Conservation (phyloP, 768 basidiomycete species). For the Saitozyma podzolica region DNA sequence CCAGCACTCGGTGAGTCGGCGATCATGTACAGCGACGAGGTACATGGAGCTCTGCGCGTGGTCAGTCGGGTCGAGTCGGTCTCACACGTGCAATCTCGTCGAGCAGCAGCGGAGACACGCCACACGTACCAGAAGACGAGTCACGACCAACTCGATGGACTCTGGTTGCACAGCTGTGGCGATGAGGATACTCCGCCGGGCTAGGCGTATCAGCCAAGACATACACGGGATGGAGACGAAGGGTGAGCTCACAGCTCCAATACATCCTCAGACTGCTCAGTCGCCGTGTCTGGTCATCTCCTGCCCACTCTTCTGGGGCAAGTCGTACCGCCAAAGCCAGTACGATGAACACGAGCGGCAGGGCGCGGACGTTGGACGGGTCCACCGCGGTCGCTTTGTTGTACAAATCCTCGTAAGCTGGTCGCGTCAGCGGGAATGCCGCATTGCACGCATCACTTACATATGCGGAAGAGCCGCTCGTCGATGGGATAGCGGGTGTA, state of each 20-base stretch:
- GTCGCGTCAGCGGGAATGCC: constrained; percentile 56
- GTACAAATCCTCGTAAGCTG: constrained; percentile 64
- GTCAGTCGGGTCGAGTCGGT: neutral
- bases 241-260: constrained; percentile 77
- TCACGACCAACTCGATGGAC: constrained; percentile 85
- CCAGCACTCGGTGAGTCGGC: constrained; percentile 86
- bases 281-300: constrained; percentile 71
- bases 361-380: constrained; percentile 47
- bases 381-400: constrained; percentile 49
- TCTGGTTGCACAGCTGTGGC: constrained; percentile 93
- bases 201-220: constrained; percentile 54
- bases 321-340: constrained; percentile 81
- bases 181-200: constrained; percentile 80
- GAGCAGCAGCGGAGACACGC: neutral
- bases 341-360: constrained; percentile 90
- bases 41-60: constrained; percentile 65
- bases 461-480: constrained; percentile 56
- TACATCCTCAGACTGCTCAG: constrained; percentile 86
- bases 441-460: constrained; percentile 52
- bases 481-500: constrained; percentile 92
- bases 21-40: constrained; percentile 56
- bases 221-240: neutral
- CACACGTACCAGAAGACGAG: constrained; percentile 67
- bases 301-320: constrained; percentile 79
- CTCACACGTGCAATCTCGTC: neutral